Base-by-base conservation (phyloP, 108 stramenopile genomes). In the Pseudonitzschia delicatissima region DNA sequence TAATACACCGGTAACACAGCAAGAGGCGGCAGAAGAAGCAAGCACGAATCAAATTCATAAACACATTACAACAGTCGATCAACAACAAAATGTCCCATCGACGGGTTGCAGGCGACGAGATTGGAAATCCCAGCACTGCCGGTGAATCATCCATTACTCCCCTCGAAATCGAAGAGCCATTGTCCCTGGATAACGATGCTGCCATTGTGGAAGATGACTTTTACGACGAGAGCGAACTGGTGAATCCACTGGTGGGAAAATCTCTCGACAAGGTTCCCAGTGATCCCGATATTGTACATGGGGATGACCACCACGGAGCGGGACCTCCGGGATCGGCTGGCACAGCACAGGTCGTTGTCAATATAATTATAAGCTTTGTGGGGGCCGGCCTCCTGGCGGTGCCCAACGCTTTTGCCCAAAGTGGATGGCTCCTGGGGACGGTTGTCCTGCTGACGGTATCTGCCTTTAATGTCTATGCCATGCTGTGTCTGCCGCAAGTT, bases 351-450 rank as follows among this genome's bases (percentile, higher is more conserved):
- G 77, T 87, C 18, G 73, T 76, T 18, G 57, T 87, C 39, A 91
- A 87, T 45, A 92, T 92, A 45, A 64, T 92, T 39, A 88, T 92
- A 33, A 78, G 76, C n/a, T 92, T 92, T 71, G 87, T 92, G 0
- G 90, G 90, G 1, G 87, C 90, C 32, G 90, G 90, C 18, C 64
- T 92, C 21, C 60, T 92, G 12, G 90, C 87, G 4, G 39, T 87
- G 29, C 90, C 90, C 2, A 77, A 86, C 63, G 90, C 90, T 20
- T 88, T 92, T 62, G 77, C 78, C 25, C 57, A 73, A 50, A 73
- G 84, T 11, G 90, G 90, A 0, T 87, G 87, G 87, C 33, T 87
- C 20, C 74, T 92, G 28, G 85, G 87, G 2, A 51, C 67, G 4
- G 5, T 84, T 12, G 49, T 73, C 20, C 65, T 87, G 7, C 61